Conservation (phyloP, 805 yeast species). For the Ogataea pini region DNA sequence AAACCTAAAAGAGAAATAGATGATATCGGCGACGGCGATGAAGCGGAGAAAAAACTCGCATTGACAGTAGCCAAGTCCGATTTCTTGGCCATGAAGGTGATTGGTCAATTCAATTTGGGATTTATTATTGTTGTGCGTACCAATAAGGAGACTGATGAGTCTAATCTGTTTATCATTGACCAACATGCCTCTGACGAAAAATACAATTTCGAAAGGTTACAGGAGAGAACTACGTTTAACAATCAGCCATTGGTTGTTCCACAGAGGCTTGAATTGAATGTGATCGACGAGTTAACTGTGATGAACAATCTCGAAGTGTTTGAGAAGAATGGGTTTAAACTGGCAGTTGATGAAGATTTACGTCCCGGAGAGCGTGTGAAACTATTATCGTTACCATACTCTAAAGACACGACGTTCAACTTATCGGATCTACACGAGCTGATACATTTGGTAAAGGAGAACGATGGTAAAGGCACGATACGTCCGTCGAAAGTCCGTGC, state of each 20-base stretch:
- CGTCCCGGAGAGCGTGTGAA: conserved; percentile 58
- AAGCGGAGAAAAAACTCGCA: conserved; percentile 59
- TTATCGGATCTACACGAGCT: conserved; percentile 74
- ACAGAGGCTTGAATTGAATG: conserved; percentile 58
- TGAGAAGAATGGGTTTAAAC: conserved; percentile 73
- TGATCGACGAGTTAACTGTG: conserved; percentile 76
- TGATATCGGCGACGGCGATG: conserved; percentile 45
- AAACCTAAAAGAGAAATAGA: conserved; percentile 30
- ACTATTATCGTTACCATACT: conserved; percentile 68
- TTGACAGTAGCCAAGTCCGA: conserved; percentile 69
- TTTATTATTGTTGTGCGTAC: conserved; percentile 73
- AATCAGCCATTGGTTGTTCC: conserved; percentile 72
- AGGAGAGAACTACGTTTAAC: conserved; percentile 54
- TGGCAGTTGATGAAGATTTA: conserved; percentile 49
- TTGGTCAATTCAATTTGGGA: conserved; percentile 96
- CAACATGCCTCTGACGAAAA: conserved; percentile 99
- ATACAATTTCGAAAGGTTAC: conserved; percentile 77
- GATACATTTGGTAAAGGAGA: conserved; percentile 62
- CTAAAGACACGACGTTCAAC: conserved; percentile 69
- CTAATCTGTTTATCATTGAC: conserved; percentile 81
- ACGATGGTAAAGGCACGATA: conserved; percentile 43
- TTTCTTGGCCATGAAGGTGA: conserved; percentile 69
- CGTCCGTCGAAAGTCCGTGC: conserved; percentile 77
- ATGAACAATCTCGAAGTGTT: conserved; percentile 60
- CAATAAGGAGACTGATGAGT: conserved; percentile 34